These are phyloP conservation scores for Heliocybe sulcata DNA, from an alignment of 1,284 basidiomycete genomes.

Conservation along the genomic window DNA sequence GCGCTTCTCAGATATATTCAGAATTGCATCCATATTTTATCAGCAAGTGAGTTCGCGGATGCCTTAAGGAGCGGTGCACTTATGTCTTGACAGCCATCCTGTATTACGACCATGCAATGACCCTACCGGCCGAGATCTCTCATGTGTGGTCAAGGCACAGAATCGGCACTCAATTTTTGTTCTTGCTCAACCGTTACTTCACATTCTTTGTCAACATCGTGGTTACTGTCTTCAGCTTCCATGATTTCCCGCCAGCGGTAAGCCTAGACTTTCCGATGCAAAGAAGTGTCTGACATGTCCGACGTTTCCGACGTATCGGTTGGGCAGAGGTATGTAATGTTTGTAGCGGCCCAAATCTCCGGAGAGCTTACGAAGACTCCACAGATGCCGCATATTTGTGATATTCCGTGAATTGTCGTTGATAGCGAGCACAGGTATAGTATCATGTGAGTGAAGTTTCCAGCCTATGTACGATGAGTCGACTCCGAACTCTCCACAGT, in stretches of 20 bases:
- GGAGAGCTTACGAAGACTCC: background rate
- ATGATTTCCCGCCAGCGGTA: constrained; percentile 10
- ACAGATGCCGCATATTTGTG: background rate
- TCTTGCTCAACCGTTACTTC: constrained; percentile 36
- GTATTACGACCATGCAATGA: constrained; percentile 13
- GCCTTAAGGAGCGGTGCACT: background rate
- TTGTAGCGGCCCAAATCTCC: background rate
- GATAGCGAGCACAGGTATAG: constrained; percentile 14
- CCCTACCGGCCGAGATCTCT: constrained; percentile 24
- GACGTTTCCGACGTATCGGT: too few species aligned
- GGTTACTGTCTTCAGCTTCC: constrained; percentile 23
- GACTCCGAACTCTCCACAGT: constrained; percentile 3
- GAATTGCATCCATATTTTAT: constrained; percentile 1
- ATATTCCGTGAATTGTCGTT: background rate
- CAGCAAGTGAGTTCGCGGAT: background rate
- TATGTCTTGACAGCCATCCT: constrained; percentile 6
- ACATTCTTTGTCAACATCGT: constrained; percentile 29
- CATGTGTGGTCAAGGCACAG: constrained; percentile 32
- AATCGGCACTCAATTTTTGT: constrained; percentile 28
- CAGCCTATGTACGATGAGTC: background rate
- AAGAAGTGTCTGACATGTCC: background rate
- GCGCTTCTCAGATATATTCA: constrained; percentile 4
- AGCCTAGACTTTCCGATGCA: background rate
- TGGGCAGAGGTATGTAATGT: background rate
- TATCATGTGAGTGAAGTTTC: constrained; percentile 25